Base-by-base conservation (phyloP, 768 basidiomycete species). In the Imleria badia region DNA sequence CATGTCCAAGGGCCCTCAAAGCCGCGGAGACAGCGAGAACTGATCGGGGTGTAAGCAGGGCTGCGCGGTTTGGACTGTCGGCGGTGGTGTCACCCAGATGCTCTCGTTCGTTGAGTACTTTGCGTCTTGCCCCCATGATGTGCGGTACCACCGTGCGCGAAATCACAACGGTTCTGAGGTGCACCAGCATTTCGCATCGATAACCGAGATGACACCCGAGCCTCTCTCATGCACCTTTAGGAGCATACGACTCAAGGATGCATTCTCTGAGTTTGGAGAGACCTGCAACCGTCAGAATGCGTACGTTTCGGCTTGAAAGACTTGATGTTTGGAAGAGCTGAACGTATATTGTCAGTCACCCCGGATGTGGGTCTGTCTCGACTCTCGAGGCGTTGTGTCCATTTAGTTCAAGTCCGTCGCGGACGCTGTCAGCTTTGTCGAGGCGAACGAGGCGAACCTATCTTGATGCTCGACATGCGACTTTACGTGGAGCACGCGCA, bases 401-500 rank as follows among this genome's bases (percentile, higher is more conserved):
- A 56, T 84, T 35, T 68, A 75, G 22, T 84, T 77, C 48, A 61
- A 56, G 38, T 65, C 63, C 7, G 44, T 68, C 34, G 74, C 67
- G 6, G 73, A 76, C 3, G 77, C 81, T 1, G 50, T 70, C 8
- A 62, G 60, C 17, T 76, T 77, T 34, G 56, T 71, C 17, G 66
- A 75, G 5, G 72, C 76, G 11, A 54, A 62, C 29, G 30, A 19
- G 34, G 71, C 73, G 59, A 81, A 83, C 60, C 81, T 3, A 62
- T 84, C n/a, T 77, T 70, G 54, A 54, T 84, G 49, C 60, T 72
- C 22, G 80, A 78, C 58, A 77, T 82, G 35, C 72, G 77, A 57
- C 51, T 81, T 39, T 60, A 63, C 35, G 54, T 82, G 15, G 71
- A 78, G 57, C 81, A 73, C 53, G 76, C 79, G 7, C 53, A 57